A percentile compares a stretch with the other conserved stretches of the same genome.
These are phyloP conservation scores for Scopulariopsis brevicaulis DNA, from an alignment of 2,329 filamentous ascomycete species.

Conservation along the genomic window DNA sequence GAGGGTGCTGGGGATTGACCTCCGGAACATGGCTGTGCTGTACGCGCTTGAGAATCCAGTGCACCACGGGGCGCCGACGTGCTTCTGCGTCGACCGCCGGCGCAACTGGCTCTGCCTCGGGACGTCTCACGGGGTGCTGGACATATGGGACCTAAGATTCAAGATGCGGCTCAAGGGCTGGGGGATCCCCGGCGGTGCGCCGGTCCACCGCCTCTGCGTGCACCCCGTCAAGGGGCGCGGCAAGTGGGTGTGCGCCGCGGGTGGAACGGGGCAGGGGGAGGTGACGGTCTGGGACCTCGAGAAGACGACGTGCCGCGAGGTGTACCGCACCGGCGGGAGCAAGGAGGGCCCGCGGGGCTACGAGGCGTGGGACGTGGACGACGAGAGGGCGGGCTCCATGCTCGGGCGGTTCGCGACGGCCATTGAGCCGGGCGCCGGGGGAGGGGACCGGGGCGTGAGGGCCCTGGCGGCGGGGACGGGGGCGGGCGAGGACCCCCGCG, in stretches of 20 bases:
- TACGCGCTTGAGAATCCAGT: conserved; percentile 79
- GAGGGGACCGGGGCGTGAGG: conserved; percentile 57
- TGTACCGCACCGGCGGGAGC: conserved; percentile 62
- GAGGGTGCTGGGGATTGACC: conserved; percentile 71
- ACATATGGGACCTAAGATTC: conserved; percentile 97
- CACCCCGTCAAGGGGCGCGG: conserved; percentile 71
- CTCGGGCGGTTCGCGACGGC: conserved; percentile 72
- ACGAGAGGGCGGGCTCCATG: conserved; percentile 79
- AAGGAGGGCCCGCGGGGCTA: conserved; percentile 56
- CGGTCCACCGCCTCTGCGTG: conserved; percentile 68
- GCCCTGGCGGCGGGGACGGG: conserved; percentile 66
- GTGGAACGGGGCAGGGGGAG: conserved; percentile 77
- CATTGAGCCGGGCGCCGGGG: conserved; percentile 41
- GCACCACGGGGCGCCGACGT: conserved; percentile 83
- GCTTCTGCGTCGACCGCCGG: conserved; percentile 77
- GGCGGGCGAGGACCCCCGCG: conserved; percentile 58
- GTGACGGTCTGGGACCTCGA: conserved; percentile 95
- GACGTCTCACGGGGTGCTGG: conserved; percentile 84
- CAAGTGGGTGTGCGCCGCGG: conserved; percentile 79
- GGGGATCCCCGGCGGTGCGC: conserved; percentile 70
- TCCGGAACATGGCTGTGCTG: conserved; percentile 73
- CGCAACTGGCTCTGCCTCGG: conserved; percentile 86
- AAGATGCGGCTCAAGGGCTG: conserved; percentile 76
- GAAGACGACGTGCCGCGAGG: conserved; percentile 76
- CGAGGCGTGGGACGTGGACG: conserved; percentile 80